These are phyloP conservation scores for Thermochaetoides dissita DNA, from an alignment of 2,329 filamentous ascomycete genomes.

Conservation along the genomic window DNA sequence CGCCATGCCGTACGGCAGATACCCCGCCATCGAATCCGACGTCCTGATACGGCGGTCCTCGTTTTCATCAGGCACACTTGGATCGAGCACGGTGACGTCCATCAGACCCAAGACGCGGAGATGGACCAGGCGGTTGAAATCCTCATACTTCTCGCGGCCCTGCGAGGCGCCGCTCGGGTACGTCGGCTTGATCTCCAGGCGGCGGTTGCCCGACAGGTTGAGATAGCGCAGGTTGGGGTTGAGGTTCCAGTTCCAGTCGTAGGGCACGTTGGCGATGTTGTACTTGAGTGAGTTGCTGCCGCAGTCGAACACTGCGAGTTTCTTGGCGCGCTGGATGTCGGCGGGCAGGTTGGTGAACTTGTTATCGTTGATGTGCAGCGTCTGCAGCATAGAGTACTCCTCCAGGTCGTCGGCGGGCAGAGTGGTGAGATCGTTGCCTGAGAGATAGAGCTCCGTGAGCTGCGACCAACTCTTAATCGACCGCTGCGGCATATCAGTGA, in stretches of 20 bases:
- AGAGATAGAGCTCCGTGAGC: slow-evolving; percentile 82
- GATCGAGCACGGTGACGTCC: slow-evolving; percentile 92
- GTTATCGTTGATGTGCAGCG: slow-evolving; percentile 92
- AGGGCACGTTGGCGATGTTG: slow-evolving; percentile 97
- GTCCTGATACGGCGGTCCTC: slow-evolving; percentile 91
- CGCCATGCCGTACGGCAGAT: slow-evolving; percentile 92
- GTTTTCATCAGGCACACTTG: slow-evolving; percentile 85
- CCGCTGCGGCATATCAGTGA: slow-evolving; percentile 81
- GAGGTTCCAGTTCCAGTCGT: slow-evolving; percentile 99
- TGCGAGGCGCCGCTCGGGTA: slow-evolving; percentile 37
- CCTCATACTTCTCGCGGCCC: slow-evolving; percentile 62
- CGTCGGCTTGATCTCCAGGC: slow-evolving; percentile 72
- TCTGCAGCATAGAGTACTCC: slow-evolving; percentile 72
- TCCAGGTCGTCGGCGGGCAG: slow-evolving; percentile 89
- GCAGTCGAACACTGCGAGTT: slow-evolving; percentile 81
- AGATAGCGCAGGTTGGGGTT: slow-evolving; percentile 90
- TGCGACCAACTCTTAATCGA: slow-evolving; percentile 83
- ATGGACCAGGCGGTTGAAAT: slow-evolving; percentile 75
- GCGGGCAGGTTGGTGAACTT: slow-evolving; percentile 94
- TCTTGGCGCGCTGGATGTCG: slow-evolving; percentile 86
- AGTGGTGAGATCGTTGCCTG: slow-evolving; percentile 84
- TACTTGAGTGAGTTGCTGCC: slow-evolving; percentile 94
- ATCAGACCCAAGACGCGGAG: slow-evolving; percentile 83
- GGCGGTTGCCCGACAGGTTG: slow-evolving; percentile 92
- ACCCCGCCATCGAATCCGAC: slow-evolving; percentile 85